Percentiles rank a stretch among this genome's conserved stretches.
These are phyloP conservation scores for Meripilus lineatus DNA, from an alignment of 1,284 basidiomycete genomes.

Conservation along the genomic window DNA sequence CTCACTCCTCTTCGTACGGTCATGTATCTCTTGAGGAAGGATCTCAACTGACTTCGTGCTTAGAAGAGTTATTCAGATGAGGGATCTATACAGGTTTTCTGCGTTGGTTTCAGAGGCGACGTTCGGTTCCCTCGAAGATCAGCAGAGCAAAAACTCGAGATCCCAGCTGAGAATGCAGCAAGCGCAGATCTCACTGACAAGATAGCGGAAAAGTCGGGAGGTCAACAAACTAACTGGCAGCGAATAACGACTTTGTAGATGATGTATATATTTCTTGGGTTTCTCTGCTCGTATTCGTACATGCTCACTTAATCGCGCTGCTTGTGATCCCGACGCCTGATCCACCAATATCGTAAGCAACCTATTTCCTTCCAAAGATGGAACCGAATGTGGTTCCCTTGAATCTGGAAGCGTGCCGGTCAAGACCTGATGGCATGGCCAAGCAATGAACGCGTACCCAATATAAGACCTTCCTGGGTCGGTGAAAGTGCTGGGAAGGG, in stretches of 20 bases:
- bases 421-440: too few relatives aligned
- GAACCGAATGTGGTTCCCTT: constrained; percentile 43
- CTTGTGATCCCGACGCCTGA: neutral
- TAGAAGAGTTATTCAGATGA: constrained; percentile 59
- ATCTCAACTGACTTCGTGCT: neutral
- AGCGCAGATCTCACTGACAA: constrained; percentile 63
- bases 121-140: constrained; percentile 52
- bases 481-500: constrained; percentile 39
- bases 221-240: constrained; percentile 42
- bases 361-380: constrained; percentile 33
- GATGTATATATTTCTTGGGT: neutral
- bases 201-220: constrained; percentile 50
- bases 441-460: constrained; percentile 46
- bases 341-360: neutral
- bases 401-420: constrained; percentile 25
- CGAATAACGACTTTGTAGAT: constrained; percentile 5
- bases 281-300: neutral
- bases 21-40: neutral
- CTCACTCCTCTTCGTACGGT: constrained; percentile 73
- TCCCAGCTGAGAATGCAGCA: constrained; percentile 65
- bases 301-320: neutral
- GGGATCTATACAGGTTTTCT: constrained; percentile 64
- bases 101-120: constrained; percentile 79
- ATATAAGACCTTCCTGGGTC: constrained; percentile 54
- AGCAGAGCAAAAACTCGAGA: constrained; percentile 54